These are phyloP conservation scores for Tetradesmus obliquus DNA, from an alignment of 139 green algal genomes.

Conservation along the genomic window DNA sequence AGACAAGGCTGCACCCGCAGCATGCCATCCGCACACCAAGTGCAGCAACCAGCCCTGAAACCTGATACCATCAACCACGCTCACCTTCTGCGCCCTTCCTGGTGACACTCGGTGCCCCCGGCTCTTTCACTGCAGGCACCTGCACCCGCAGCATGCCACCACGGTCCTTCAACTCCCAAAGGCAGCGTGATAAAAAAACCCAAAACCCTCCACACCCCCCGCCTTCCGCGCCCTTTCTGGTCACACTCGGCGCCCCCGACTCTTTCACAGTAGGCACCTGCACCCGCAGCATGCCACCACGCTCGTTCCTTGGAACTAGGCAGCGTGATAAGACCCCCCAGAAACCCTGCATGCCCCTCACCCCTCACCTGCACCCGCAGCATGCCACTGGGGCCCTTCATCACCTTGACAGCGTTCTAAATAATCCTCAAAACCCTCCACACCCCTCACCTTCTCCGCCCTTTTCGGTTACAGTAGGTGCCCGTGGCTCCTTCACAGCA, in stretches of 20 bases:
- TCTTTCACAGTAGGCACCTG: background rate
- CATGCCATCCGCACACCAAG: conserved; percentile 5
- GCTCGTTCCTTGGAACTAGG: background rate
- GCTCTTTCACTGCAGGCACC: background rate
- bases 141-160: conserved; percentile 23
- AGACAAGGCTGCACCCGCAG: background rate
- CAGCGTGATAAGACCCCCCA: no score
- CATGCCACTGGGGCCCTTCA: no score
- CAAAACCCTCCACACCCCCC: no score
- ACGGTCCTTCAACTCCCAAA: background rate
- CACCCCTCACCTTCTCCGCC: background rate
- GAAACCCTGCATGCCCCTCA: background rate
- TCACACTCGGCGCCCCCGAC: conserved; percentile 3
- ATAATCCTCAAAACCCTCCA: no score
- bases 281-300: conserved; percentile 9
- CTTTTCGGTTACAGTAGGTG: conserved; percentile 2
- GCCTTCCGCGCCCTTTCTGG: background rate
- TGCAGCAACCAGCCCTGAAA: no score
- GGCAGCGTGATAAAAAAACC: no score
- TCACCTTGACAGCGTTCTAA: no score
- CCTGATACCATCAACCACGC: no score
- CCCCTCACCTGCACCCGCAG: background rate
- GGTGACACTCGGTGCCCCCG: conserved; percentile 1
- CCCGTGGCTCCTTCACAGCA: no score
- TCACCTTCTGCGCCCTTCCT: background rate